These are phyloP conservation scores for Mycena vitilis DNA, from an alignment of 768 basidiomycete genomes.

Conservation along the genomic window DNA sequence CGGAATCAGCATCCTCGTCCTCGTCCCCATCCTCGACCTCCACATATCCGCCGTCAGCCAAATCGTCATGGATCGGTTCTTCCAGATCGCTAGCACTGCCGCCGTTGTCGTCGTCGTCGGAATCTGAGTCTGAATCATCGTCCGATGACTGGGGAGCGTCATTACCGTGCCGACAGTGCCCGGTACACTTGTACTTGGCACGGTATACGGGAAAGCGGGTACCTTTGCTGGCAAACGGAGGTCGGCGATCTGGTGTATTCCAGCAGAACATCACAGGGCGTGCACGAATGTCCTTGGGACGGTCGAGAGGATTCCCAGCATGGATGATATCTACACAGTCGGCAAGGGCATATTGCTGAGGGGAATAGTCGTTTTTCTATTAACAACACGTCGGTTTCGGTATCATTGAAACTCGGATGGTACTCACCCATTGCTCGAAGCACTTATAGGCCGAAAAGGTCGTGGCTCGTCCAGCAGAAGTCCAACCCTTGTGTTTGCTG, in stretches of 20 bases:
- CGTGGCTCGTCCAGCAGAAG: neutral
- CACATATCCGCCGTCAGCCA: neutral
- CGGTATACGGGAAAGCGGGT: slow-evolving; percentile 19
- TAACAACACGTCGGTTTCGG: no score
- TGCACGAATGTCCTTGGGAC: slow-evolving; percentile 25
- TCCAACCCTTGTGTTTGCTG: slow-evolving; percentile 1
- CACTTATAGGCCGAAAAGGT: neutral
- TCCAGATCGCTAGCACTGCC: neutral
- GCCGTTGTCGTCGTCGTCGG: neutral
- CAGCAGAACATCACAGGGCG: slow-evolving; percentile 16
- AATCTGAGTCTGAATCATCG: neutral
- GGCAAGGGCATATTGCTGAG: neutral
- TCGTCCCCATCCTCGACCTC: neutral
- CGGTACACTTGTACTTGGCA: slow-evolving; percentile 6
- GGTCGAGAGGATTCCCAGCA: slow-evolving; percentile 19
- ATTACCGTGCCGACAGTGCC: slow-evolving; percentile 17
- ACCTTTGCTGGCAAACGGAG: neutral
- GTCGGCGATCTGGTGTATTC: slow-evolving; percentile 7
- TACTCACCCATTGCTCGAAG: slow-evolving; percentile 15
- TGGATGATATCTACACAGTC: slow-evolving; percentile 5
- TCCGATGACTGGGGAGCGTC: neutral
- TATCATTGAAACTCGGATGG: no score
- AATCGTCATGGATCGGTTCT: neutral
- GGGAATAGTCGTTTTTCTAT: slow-evolving; percentile 31
- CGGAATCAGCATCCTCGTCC: neutral